Evolutionary conservation across 2,329 filamentous ascomycete genomes (phyloP), one percentile per base, ranked within the genome.

Genomic region (Penicillium sp.): DNA sequence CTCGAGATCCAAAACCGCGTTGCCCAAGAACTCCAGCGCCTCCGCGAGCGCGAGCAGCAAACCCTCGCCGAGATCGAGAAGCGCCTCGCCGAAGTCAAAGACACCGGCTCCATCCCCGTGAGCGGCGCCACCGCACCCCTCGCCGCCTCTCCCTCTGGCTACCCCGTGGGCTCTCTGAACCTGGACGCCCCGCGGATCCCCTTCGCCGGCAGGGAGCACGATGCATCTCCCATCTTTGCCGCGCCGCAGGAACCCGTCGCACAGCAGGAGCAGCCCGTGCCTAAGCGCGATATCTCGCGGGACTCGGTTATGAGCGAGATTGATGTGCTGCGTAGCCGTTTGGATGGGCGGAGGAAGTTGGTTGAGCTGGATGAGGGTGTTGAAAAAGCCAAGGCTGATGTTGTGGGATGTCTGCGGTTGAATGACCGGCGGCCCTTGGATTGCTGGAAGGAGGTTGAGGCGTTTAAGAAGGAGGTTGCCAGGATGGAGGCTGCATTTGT

Each of bases 361-460:
- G 80, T 83, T 56, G 81, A 88, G 65, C 74, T 92, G 65, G 91
- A 92, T 66, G 86, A 88, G 62, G 80, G 80, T 52, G 87, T 96
- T 50, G 87, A 91, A 77, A 84, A 82, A 73, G 91, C 92, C 19
- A 89, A 92, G 76, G 82, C 85, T 66, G 86, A 88, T 60, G 87
- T 97, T 56, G 86, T 95, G 63, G 84, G 85, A 69, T 98, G 94
- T 75, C 81, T 98, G 81, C 83, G 90, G 62, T 83, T 89, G 71
- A 89, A 97, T 76, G 93, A 97, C 78, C 84, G 92, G 64, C 85
- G 92, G 75, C 93, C 94, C 74, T 81, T 97, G 73, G 91, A 97
- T 81, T 98, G 94, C 84, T 97, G 91, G 90, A 85, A 88, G 77
- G 92, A 97, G 84, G 92, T 97, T 24, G 89, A 96, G 80, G 83